Conservation (phyloP, 1,284 basidiomycete species). For the Trametes pubescens region DNA sequence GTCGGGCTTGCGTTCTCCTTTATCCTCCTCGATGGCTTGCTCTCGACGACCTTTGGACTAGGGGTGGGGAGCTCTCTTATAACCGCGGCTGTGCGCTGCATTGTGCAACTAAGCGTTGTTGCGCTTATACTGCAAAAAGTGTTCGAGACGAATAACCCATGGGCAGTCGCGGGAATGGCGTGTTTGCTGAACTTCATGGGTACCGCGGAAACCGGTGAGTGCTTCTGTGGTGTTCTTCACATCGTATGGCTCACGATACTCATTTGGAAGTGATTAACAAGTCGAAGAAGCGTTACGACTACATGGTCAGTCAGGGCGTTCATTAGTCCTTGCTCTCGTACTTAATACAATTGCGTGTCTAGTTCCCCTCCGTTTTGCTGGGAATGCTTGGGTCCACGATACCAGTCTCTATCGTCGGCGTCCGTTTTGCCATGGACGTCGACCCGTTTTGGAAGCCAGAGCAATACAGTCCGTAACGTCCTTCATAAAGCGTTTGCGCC, state of each 20-base stretch:
- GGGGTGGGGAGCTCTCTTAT: conserved; percentile 75
- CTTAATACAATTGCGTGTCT: background rate
- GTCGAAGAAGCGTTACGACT: conserved; percentile 72
- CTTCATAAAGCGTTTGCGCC: conserved; percentile 36
- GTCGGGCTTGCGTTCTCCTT: conserved; percentile 80
- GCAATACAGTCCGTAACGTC: conserved; percentile 68
- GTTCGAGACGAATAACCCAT: conserved; percentile 77
- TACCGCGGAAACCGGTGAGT: conserved; percentile 68
- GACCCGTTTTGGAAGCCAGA: conserved; percentile 84
- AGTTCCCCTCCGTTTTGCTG: conserved; percentile 77
- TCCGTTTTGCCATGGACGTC: conserved; percentile 79
- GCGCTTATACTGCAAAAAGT: conserved; percentile 75
- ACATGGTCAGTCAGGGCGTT: conserved; percentile 63
- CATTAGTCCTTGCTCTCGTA: conserved; percentile 15
- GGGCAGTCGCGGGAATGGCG: conserved; percentile 77
- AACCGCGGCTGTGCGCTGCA: conserved; percentile 75
- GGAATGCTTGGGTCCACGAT: conserved; percentile 81
- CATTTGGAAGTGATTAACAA: conserved; percentile 56
- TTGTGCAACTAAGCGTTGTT: conserved; percentile 79
- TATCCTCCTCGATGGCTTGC: conserved; percentile 67
- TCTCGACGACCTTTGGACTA: conserved; percentile 72
- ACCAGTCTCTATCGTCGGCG: conserved; percentile 81
- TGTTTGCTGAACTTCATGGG: conserved; percentile 78
- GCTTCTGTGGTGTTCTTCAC: conserved; percentile 19
- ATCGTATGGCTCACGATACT: background rate